phyloP scores from a whole-genome alignment of 2,329 filamentous ascomycete genomes.

The Diaporthe amygdali region DNA sequence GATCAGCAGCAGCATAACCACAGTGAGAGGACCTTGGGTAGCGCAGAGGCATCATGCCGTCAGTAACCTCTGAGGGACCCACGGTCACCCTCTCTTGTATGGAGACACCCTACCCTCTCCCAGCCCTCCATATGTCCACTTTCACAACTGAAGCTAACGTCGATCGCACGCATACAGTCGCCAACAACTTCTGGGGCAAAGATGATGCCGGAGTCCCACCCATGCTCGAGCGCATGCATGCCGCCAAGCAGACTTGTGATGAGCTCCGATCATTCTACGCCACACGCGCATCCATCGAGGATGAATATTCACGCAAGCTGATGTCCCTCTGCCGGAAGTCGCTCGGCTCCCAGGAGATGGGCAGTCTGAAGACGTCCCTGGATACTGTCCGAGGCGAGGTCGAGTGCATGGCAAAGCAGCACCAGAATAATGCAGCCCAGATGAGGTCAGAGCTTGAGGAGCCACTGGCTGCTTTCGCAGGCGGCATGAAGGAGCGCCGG shows the following conservation, averaged over 20 bases:
- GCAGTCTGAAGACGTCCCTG: conserved; percentile 81
- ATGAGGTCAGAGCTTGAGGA: conserved; percentile 98
- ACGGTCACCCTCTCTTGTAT: conserved; percentile 28
- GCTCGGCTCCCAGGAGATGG: conserved; percentile 85
- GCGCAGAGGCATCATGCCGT: conserved; percentile 23
- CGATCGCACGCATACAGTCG: conserved; percentile 63
- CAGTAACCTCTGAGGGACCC: conserved; percentile 23
- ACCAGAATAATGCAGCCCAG: conserved; percentile 86
- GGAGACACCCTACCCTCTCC: not conserved
- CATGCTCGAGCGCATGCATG: conserved; percentile 91
- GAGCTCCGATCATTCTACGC: conserved; percentile 89
- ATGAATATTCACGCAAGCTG: conserved; percentile 93
- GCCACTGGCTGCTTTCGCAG: conserved; percentile 87
- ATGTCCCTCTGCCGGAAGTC: conserved; percentile 85
- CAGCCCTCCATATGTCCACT: conserved; percentile 4
- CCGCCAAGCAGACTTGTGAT: conserved; percentile 92
- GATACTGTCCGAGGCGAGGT: conserved; percentile 89
- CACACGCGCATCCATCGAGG: conserved; percentile 93
- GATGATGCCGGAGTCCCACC: conserved; percentile 95
- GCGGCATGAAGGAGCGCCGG: conserved; percentile 92
- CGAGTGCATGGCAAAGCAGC: conserved; percentile 92
- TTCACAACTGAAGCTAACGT: conserved; percentile 16
- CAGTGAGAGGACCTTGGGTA: not conserved
- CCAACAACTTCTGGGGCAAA: conserved; percentile 99
- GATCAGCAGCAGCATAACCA: not conserved